Evolutionary conservation across 2,329 filamentous ascomycete species (phyloP).

Genomic region (Dothistroma pini): DNA sequence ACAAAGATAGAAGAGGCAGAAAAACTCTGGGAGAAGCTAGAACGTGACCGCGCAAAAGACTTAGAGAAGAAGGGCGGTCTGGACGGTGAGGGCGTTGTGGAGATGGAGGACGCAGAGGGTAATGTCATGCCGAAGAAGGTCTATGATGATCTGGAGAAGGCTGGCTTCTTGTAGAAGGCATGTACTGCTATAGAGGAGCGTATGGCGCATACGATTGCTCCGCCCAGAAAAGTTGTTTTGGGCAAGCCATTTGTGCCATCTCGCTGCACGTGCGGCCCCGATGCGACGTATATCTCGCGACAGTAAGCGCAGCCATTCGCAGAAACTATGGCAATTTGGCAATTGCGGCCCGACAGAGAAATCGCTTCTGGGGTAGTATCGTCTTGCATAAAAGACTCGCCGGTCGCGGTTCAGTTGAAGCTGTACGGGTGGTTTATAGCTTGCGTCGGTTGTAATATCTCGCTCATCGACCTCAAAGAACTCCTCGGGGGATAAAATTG

Average conservation of each 20-base stretch:
- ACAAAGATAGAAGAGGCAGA: slow-evolving; percentile 86
- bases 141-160: slow-evolving; percentile 90
- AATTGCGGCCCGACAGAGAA: too few species aligned
- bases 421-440: not conserved
- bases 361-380: too few species aligned
- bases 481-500: not conserved
- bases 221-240: too few species aligned
- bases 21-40: slow-evolving; percentile 88
- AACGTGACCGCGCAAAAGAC: slow-evolving; percentile 75
- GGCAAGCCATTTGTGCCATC: too few species aligned
- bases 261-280: too few species aligned
- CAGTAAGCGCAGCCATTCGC: too few species aligned
- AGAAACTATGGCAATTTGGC: too few species aligned
- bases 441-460: not conserved
- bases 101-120: slow-evolving; percentile 97
- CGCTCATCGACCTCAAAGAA: not conserved
- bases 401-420: not conserved
- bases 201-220: too few species aligned
- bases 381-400: not conserved
- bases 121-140: slow-evolving; percentile 99
- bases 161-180: slow-evolving; percentile 66
- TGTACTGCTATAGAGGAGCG: too few species aligned
- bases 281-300: not conserved
- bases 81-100: slow-evolving; percentile 69
- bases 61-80: slow-evolving; percentile 57